Evolutionary conservation across 306 rosid genomes (phyloP), one percentile per base, ranked within the genome.

Genomic region (Lagenaria siceraria): DNA sequence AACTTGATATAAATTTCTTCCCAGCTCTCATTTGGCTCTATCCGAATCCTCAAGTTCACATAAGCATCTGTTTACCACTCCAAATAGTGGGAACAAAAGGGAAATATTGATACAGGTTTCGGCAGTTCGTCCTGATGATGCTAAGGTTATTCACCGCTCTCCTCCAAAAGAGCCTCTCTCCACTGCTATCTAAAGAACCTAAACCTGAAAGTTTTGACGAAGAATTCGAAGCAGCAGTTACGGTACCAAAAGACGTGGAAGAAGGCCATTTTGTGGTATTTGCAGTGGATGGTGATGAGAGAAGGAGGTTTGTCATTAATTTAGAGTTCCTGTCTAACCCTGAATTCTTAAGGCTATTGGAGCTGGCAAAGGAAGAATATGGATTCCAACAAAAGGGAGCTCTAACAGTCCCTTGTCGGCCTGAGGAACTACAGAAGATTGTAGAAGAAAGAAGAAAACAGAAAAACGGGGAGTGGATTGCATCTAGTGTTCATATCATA

Each of bases 301-400:
- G 77, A 22, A 78, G 82, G 80, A 88, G 96, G 84, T 87, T 92
- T 51, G 78, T 85, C 6, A 64, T 88, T 59, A 83, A 86, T 31
- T 76, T 92, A 40, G 83, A 77, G 33, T 92, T 81, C 49, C 80
- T 92, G 69, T 79, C 73, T 21, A 75, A 87, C 78, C 96, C 96
- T 49, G 82, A 75, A 65, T 91, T 91, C 76, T 60, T 85, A 84
- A 87, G 77, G 66, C 71, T 91, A 12, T 82, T 89, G 18, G 88
- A 90, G 74, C 82, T 82, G 49, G 93, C 93, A 38, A 58, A 71
- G 79, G 93, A 89, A 79, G 95, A 88, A 76, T 90, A 79, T 83
- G 93, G 96, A 21, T 87, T 85, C 69, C 78, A 69, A 31, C 93
- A 89, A 55, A 66, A 79, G 68, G 96, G 97, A 58, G 86, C 93